Conservation (phyloP, 2,329 filamentous ascomycete species). For the Rhynchosporium agropyri region DNA sequence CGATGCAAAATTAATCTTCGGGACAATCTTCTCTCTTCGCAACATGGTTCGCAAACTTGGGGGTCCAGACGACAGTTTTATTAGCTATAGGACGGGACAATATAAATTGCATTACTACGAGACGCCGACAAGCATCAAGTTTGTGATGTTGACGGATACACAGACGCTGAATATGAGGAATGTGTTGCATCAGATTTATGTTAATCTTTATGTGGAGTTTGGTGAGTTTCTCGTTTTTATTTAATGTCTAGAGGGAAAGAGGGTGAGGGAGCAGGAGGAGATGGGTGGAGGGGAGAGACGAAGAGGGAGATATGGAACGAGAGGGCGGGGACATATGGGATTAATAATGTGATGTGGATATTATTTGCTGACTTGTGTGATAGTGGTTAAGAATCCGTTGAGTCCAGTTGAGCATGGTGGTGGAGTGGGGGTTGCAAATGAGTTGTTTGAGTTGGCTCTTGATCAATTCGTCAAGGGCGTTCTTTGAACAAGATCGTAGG, state of each 20-base stretch:
- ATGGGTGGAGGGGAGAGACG: neutral
- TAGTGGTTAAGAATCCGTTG: constrained; percentile 72
- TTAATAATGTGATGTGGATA: neutral
- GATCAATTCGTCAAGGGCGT: constrained; percentile 76
- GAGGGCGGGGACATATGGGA: too few species aligned
- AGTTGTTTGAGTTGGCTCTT: constrained; percentile 70
- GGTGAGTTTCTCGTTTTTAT: constrained; percentile 53
- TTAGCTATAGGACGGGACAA: constrained; percentile 88
- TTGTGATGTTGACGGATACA: constrained; percentile 94
- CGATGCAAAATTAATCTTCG: constrained; percentile 96
- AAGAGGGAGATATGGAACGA: too few species aligned
- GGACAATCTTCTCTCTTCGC: constrained; percentile 91
- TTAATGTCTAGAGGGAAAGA: neutral
- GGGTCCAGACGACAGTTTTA: constrained; percentile 90
- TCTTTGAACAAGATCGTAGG: constrained; percentile 43
- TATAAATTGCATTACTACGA: constrained; percentile 99
- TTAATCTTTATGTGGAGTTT: constrained; percentile 97
- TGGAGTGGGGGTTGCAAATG: constrained; percentile 70
- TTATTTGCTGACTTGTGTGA: constrained; percentile 16
- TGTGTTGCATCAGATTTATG: constrained; percentile 96
- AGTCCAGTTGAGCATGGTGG: constrained; percentile 69
- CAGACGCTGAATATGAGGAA: constrained; percentile 88
- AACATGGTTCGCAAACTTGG: constrained; percentile 97
- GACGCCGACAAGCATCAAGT: constrained; percentile 92
- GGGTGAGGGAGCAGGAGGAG: neutral